phyloP scores from a whole-genome alignment of 2,329 filamentous ascomycete genomes.

The Aspergillus japonicus region DNA sequence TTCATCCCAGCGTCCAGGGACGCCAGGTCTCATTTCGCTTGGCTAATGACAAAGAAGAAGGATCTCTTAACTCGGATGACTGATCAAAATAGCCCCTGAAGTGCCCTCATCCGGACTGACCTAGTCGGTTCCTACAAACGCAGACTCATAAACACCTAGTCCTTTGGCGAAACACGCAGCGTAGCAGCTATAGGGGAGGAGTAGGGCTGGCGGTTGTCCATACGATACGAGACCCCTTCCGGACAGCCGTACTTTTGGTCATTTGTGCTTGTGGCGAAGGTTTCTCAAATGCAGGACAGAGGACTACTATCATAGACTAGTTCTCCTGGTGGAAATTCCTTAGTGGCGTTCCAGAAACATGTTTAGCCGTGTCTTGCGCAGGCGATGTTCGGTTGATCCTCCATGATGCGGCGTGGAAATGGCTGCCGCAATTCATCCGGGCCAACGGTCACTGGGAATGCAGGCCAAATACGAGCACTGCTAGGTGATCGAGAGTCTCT shows the following conservation, averaged over 20 bases:
- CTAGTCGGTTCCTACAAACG: not conserved
- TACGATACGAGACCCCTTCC: not conserved
- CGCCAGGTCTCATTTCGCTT: conserved; percentile 6
- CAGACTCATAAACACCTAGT: not conserved
- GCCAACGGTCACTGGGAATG: not conserved
- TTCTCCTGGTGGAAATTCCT: conserved; percentile 7
- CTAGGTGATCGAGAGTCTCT: not conserved
- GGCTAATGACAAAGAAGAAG: not conserved
- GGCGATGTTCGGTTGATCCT: conserved; percentile 19
- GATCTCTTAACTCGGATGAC: not conserved
- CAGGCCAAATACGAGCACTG: not conserved
- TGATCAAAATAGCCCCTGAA: not conserved
- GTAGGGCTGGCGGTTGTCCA: not conserved
- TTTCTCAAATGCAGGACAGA: not conserved
- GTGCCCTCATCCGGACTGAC: not conserved
- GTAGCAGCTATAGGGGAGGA: not conserved
- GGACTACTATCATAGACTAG: not conserved
- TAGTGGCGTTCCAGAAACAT: conserved; percentile 17
- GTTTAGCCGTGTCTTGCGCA: conserved; percentile 14
- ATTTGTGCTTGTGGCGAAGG: not conserved
- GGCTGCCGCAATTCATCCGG: conserved; percentile 1
- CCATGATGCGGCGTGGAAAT: conserved; percentile 3
- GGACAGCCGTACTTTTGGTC: not conserved
- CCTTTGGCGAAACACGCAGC: not conserved
- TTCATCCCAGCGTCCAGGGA: conserved; percentile 3